Evolutionary conservation across 1,139 yeast species (phyloP).

Genomic region (Yamadazyma trypodendri): DNA sequence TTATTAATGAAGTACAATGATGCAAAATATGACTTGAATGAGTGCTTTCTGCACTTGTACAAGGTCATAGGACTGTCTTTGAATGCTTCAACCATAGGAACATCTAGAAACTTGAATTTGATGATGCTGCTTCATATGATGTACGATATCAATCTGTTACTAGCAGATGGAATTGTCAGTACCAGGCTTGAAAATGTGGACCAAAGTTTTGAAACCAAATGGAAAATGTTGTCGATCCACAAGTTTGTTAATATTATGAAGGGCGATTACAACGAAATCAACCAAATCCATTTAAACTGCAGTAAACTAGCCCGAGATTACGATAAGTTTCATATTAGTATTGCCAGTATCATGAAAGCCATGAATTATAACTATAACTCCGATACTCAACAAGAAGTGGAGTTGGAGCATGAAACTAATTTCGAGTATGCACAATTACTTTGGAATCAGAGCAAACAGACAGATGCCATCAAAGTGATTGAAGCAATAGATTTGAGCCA

Average conservation of each 20-base stretch:
- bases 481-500: conserved; percentile 33
- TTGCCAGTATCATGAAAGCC: conserved; percentile 71
- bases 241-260: conserved; percentile 52
- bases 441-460: conserved; percentile 89
- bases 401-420: conserved; percentile 48
- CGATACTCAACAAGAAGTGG: conserved; percentile 2
- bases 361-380: conserved; percentile 27
- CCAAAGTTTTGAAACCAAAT: conserved; percentile 61
- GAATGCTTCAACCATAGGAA: conserved; percentile 58
- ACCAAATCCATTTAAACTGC: conserved; percentile 53
- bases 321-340: conserved; percentile 70
- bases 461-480: conserved; percentile 76
- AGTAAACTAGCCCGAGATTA: conserved; percentile 70
- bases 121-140: conserved; percentile 70
- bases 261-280: conserved; percentile 25
- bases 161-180: conserved; percentile 23
- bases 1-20: conserved; percentile 29
- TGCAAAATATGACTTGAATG: conserved; percentile 27
- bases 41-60: conserved; percentile 47
- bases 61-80: conserved; percentile 58
- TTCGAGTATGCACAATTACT: conserved; percentile 80
- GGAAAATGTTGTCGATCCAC: conserved; percentile 60
- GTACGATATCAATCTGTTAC: conserved; percentile 50
- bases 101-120: conserved; percentile 54
- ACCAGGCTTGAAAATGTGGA: conserved; percentile 51